phyloP scores from a whole-genome alignment of 2,329 filamentous ascomycete species.

The Penicillium sp. region DNA sequence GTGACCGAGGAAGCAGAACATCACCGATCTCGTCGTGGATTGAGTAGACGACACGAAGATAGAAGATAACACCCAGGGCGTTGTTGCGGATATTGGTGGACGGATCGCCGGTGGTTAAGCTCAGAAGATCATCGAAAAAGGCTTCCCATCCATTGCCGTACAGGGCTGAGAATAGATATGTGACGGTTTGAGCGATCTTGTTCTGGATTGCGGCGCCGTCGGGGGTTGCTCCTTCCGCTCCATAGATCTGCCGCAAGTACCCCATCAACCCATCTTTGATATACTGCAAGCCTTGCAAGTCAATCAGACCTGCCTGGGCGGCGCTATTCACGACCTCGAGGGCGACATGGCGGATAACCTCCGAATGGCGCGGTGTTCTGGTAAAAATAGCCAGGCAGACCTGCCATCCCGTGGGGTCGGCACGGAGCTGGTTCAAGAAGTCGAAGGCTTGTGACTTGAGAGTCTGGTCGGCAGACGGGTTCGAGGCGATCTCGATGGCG shows the following conservation, averaged over 20 bases:
- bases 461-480: conserved; percentile 68
- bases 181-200: conserved; percentile 94
- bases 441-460: conserved; percentile 72
- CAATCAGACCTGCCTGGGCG: conserved; percentile 73
- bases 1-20: conserved; percentile 74
- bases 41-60: conserved; percentile 80
- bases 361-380: conserved; percentile 68
- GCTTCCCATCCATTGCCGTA: conserved; percentile 83
- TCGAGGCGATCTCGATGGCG: conserved; percentile 91
- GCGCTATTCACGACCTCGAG: conserved; percentile 93
- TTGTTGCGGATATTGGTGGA: conserved; percentile 62
- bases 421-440: conserved; percentile 65
- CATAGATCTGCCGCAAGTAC: conserved; percentile 75
- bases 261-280: conserved; percentile 77
- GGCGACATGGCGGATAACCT: conserved; percentile 82
- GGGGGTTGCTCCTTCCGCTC: conserved; percentile 50
- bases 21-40: conserved; percentile 98
- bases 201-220: conserved; percentile 83
- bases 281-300: conserved; percentile 65
- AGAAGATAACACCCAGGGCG: conserved; percentile 71
- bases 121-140: conserved; percentile 87
- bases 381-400: conserved; percentile 83
- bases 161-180: conserved; percentile 82
- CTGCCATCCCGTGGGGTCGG: conserved; percentile 84
- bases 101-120: conserved; percentile 63